A percentile compares a stretch with the other conserved stretches of the same genome.
phyloP scores from a whole-genome alignment of 2,329 filamentous ascomycete genomes.

The Aspergillus novoparasiticus region DNA sequence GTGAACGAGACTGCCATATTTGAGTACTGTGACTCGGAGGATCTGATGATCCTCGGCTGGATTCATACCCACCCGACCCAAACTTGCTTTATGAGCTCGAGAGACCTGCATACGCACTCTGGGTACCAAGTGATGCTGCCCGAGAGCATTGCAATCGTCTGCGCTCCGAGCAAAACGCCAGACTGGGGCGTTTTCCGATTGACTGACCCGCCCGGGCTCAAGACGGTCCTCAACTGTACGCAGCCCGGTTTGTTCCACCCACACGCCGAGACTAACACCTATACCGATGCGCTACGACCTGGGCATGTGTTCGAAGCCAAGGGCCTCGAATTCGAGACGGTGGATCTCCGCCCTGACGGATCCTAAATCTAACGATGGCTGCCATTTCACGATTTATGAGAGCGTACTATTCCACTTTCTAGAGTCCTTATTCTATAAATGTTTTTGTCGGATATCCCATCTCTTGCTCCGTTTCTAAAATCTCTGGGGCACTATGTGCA shows the following conservation, averaged over 20 bases:
- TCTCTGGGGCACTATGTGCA: background rate
- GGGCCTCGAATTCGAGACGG: constrained; percentile 67
- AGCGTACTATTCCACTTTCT: background rate
- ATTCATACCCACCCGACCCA: constrained; percentile 97
- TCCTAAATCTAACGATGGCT: constrained; percentile 11
- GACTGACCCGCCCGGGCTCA: constrained; percentile 88
- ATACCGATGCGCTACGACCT: constrained; percentile 71
- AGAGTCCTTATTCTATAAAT: background rate
- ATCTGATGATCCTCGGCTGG: constrained; percentile 88
- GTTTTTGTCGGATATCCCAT: background rate
- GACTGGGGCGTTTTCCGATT: constrained; percentile 91
- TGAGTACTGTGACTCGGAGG: constrained; percentile 83
- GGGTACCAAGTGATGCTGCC: constrained; percentile 96
- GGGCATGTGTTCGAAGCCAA: constrained; percentile 72
- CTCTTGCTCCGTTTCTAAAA: background rate
- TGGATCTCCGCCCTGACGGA: constrained; percentile 57
- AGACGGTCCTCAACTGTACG: constrained; percentile 78
- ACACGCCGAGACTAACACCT: constrained; percentile 70
- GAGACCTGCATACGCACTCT: constrained; percentile 89
- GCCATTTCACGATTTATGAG: constrained; percentile 12
- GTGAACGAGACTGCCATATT: constrained; percentile 83
- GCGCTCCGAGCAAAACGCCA: constrained; percentile 73
- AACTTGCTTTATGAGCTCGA: constrained; percentile 95
- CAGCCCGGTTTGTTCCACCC: constrained; percentile 83
- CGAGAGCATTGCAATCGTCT: constrained; percentile 96